phyloP scores from a whole-genome alignment of 148 eudicot genomes.

The Vaccinium darrowii region DNA sequence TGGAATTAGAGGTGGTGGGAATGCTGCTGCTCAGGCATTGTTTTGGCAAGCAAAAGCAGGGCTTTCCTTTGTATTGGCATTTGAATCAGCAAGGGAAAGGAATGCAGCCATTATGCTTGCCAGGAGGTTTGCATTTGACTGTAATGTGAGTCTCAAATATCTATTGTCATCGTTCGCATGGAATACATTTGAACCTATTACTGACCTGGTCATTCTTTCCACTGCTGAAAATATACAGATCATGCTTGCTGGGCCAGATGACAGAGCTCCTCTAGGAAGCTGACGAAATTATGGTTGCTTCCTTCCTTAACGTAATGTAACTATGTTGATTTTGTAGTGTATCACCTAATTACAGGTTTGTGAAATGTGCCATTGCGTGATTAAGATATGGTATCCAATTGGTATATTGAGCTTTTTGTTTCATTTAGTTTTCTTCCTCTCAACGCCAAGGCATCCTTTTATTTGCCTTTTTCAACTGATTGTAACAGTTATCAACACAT shows the following conservation, averaged over 20 bases:
- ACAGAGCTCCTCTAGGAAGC: constrained; percentile 46
- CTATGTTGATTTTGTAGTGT: constrained; percentile 20
- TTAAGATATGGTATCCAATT: constrained; percentile 10
- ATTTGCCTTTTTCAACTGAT: constrained; percentile 14
- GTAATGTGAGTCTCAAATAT: constrained; percentile 69
- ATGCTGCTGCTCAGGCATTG: constrained; percentile 90
- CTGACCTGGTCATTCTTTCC: not conserved
- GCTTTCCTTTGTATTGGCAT: constrained; percentile 74
- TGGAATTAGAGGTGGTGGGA: constrained; percentile 98
- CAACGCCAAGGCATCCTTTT: constrained; percentile 23
- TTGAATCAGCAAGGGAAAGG: constrained; percentile 88
- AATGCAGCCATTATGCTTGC: constrained; percentile 96
- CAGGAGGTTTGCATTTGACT: constrained; percentile 91
- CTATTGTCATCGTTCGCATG: not conserved
- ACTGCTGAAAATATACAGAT: constrained; percentile 45
- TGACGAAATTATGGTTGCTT: constrained; percentile 10
- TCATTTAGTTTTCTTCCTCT: not conserved
- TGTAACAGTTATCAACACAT: constrained; percentile 7
- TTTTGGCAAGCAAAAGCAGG: constrained; percentile 86
- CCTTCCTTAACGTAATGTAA: constrained; percentile 17
- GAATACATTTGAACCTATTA: not conserved
- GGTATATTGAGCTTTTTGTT: not conserved
- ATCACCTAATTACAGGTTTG: constrained; percentile 26
- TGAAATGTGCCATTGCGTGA: constrained; percentile 19
- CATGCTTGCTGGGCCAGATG: constrained; percentile 82